Percentiles rank a stretch among this genome's conserved stretches.
These are phyloP conservation scores for Calonectria henricotiae DNA, from an alignment of 2,329 filamentous ascomycete species.

Conservation along the genomic window DNA sequence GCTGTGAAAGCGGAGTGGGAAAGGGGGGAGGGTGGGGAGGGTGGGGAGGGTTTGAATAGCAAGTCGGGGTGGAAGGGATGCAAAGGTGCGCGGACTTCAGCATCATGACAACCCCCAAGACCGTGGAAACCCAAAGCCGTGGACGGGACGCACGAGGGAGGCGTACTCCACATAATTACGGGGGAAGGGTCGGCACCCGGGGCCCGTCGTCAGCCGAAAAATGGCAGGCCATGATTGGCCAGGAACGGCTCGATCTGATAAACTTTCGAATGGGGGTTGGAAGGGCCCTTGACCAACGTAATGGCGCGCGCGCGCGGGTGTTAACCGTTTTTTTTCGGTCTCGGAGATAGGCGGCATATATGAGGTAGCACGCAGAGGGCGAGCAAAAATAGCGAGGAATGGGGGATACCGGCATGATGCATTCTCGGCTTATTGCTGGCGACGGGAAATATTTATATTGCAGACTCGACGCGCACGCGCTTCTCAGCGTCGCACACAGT, in stretches of 20 bases:
- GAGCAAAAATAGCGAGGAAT: slow-evolving; percentile 18
- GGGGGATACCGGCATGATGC: not conserved
- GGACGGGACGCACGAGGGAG: not conserved
- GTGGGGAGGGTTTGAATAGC: not conserved
- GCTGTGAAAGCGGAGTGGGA: slow-evolving; percentile 3
- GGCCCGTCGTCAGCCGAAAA: slow-evolving; percentile 19
- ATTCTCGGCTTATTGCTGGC: slow-evolving; percentile 18
- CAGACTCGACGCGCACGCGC: slow-evolving; percentile 8
- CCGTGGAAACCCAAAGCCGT: not conserved
- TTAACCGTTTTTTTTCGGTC: slow-evolving; percentile 20
- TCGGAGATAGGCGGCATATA: slow-evolving; percentile 45
- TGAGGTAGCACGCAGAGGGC: not conserved
- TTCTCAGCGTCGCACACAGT: no score
- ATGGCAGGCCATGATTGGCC: slow-evolving; percentile 15
- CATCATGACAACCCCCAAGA: slow-evolving; percentile 18
- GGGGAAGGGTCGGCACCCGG: slow-evolving; percentile 15
- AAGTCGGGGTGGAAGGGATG: not conserved
- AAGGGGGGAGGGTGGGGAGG: not conserved
- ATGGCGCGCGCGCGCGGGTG: slow-evolving; percentile 18
- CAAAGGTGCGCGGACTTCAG: not conserved
- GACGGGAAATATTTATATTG: slow-evolving; percentile 30
- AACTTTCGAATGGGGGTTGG: slow-evolving; percentile 1
- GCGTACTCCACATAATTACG: slow-evolving; percentile 2
- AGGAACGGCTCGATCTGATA: slow-evolving; percentile 17
- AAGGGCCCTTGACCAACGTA: slow-evolving; percentile 19